Percentiles rank a stretch among this genome's conserved stretches.
Evolutionary conservation across 257 asterid genomes (phyloP).

Genomic region (Buddleja alternifolia): DNA sequence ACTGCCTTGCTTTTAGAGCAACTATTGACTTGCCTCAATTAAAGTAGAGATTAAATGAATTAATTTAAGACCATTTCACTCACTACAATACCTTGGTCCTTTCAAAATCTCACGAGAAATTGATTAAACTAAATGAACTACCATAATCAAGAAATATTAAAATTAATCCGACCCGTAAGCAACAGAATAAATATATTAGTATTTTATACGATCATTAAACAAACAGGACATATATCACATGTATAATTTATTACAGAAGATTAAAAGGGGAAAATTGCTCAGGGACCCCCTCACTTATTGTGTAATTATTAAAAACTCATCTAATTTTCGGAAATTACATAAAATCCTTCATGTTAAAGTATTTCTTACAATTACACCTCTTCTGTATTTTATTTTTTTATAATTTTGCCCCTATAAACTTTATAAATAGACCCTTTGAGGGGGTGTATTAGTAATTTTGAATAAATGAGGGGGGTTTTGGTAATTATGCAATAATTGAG

Average conservation of each 20-base stretch:
- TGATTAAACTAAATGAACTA: constrained; percentile 42
- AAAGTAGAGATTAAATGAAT: constrained; percentile 34
- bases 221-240: constrained; percentile 15
- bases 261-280: not conserved
- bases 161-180: constrained; percentile 46
- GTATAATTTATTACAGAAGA: constrained; percentile 24
- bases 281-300: no score
- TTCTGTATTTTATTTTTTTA: no score
- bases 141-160: constrained; percentile 38
- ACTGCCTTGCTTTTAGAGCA: constrained; percentile 57
- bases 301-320: no score
- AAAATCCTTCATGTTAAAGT: no score
- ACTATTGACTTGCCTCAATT: constrained; percentile 55
- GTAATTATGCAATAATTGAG: no score
- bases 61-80: constrained; percentile 38
- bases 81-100: constrained; percentile 47
- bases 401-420: no score
- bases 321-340: no score
- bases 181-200: constrained; percentile 64
- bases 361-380: no score
- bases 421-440: no score
- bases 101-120: constrained; percentile 37
- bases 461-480: no score
- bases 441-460: no score
- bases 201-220: constrained; percentile 38